A percentile compares a stretch with the other conserved stretches of the same genome.
phyloP scores from a whole-genome alignment of 192 early-diverging fungal genomes.

The Backusella macrospora region DNA sequence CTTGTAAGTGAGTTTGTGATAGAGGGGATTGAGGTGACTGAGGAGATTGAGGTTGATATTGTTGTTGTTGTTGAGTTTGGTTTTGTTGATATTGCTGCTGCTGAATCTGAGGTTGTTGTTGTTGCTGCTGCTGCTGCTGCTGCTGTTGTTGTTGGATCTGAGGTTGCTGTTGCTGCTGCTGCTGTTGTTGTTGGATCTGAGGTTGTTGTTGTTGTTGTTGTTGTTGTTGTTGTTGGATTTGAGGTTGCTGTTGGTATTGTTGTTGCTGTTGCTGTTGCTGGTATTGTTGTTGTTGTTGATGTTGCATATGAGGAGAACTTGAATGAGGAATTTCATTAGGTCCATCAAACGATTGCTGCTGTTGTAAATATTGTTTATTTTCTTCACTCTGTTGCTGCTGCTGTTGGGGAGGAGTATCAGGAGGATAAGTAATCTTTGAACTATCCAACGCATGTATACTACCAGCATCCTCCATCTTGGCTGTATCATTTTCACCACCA shows the following conservation, averaged over 20 bases:
- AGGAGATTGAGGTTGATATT: conserved; percentile 2
- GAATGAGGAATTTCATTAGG: not conserved
- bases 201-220: no score
- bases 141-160: not conserved
- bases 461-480: conserved; percentile 47
- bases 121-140: not conserved
- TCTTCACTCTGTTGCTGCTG: conserved; percentile 25
- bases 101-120: no score
- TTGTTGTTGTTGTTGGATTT: not conserved
- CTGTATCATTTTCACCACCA: conserved; percentile 48
- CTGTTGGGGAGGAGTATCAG: conserved; percentile 11
- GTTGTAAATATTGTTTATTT: conserved; percentile 1
- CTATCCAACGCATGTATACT: conserved; percentile 54
- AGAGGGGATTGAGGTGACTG: not conserved
- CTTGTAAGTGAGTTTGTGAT: not conserved
- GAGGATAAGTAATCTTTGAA: conserved; percentile 50
- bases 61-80: not conserved
- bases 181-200: no score
- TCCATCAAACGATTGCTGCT: conserved; percentile 4
- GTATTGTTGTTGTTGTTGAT: not conserved
- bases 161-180: not conserved
- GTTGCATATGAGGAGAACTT: not conserved
- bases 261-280: not conserved
- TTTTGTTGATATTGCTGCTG: not conserved
- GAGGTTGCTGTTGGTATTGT: not conserved